Conservation (phyloP, 805 yeast species). For the Candida taoyuanica region DNA sequence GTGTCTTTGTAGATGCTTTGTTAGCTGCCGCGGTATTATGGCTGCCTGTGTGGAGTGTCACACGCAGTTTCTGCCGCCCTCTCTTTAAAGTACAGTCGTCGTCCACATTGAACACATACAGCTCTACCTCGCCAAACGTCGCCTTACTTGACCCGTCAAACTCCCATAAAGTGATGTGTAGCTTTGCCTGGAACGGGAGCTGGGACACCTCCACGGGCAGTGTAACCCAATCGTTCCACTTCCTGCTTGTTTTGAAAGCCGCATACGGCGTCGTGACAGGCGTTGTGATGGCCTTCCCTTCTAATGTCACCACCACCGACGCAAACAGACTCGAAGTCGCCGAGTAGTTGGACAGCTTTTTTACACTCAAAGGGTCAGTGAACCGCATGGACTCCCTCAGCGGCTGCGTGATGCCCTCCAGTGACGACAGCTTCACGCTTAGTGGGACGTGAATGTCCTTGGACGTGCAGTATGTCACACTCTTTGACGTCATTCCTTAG, state of each 20-base stretch:
- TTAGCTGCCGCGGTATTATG: not conserved
- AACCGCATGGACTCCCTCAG: slow-evolving; percentile 43
- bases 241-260: slow-evolving; percentile 40
- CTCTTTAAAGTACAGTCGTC: slow-evolving; percentile 58
- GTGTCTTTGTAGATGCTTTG: slow-evolving; percentile 21
- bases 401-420: slow-evolving; percentile 41
- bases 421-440: slow-evolving; percentile 40
- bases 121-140: slow-evolving; percentile 56
- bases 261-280: slow-evolving; percentile 48
- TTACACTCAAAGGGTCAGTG: slow-evolving; percentile 41
- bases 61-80: slow-evolving; percentile 61
- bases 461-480: slow-evolving; percentile 52
- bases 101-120: slow-evolving; percentile 51
- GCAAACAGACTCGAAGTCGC: slow-evolving; percentile 36
- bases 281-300: slow-evolving; percentile 42
- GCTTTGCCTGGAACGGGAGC: slow-evolving; percentile 55
- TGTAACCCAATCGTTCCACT: slow-evolving; percentile 70
- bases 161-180: slow-evolving; percentile 66
- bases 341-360: slow-evolving; percentile 36
- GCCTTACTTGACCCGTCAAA: slow-evolving; percentile 48
- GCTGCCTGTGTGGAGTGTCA: slow-evolving; percentile 35
- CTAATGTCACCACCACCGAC: slow-evolving; percentile 41
- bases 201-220: slow-evolving; percentile 71
- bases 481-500: slow-evolving; percentile 27
- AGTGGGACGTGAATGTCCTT: slow-evolving; percentile 49